Evolutionary conservation across 306 rosid species (phyloP).

Genomic region (Hippophae tibetana): DNA sequence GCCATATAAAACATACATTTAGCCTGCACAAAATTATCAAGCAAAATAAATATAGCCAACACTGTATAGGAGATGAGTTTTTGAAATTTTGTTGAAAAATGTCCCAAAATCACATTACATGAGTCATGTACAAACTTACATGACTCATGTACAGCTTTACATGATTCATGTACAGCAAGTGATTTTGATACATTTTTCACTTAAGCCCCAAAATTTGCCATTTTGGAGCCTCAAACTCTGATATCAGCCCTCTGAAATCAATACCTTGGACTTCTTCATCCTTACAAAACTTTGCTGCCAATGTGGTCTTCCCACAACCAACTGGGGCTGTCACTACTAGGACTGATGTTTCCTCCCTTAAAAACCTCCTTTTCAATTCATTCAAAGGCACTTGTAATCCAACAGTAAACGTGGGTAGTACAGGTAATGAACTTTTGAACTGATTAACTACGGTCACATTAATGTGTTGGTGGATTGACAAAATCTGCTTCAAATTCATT

Average conservation of each 20-base stretch:
- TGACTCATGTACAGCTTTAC: no score
- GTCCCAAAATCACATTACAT: no score
- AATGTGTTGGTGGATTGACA: neutral
- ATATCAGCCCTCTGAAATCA: neutral
- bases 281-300: neutral
- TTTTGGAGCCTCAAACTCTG: neutral
- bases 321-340: neutral
- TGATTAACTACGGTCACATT: constrained; percentile 6
- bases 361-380: constrained; percentile 31
- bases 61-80: no score
- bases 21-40: no score
- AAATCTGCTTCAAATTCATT: neutral
- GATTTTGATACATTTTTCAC: no score
- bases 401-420: constrained; percentile 20
- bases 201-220: neutral
- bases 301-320: neutral
- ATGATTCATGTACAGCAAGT: no score
- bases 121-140: no score
- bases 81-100: no score
- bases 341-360: neutral
- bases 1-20: no score
- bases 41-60: no score
- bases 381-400: constrained; percentile 39
- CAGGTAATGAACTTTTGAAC: neutral
- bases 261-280: neutral